These are phyloP conservation scores for Madurella mycetomatis DNA, from an alignment of 2,329 filamentous ascomycete genomes.

Conservation along the genomic window DNA sequence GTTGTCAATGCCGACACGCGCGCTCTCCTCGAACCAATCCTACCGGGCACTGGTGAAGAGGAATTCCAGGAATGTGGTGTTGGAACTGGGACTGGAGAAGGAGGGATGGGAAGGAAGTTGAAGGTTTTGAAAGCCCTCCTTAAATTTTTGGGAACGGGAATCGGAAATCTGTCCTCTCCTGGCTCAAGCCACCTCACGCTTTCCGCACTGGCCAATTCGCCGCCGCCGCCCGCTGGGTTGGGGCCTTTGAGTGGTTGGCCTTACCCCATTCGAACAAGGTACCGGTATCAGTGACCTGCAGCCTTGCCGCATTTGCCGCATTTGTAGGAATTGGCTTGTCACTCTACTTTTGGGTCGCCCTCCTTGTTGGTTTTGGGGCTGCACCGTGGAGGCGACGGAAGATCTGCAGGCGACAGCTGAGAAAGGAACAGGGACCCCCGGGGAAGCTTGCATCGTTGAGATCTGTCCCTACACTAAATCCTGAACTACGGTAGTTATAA, in stretches of 20 bases:
- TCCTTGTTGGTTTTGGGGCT: background rate
- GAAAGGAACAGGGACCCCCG: too few species aligned
- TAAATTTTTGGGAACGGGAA: slow-evolving; percentile 20
- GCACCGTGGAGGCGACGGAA: background rate
- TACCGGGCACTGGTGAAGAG: slow-evolving; percentile 8
- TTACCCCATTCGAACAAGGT: background rate
- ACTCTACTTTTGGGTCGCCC: background rate
- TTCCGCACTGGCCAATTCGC: slow-evolving; percentile 18
- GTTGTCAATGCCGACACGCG: slow-evolving; percentile 12
- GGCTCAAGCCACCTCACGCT: slow-evolving; percentile 24
- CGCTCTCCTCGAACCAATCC: slow-evolving; percentile 18
- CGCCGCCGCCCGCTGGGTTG: slow-evolving; percentile 6
- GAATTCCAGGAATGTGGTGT: slow-evolving; percentile 8
- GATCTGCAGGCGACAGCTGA: background rate
- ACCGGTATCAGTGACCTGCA: slow-evolving; percentile 13
- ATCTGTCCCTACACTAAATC: too few species aligned
- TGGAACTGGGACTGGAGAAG: slow-evolving; percentile 8
- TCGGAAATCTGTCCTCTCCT: slow-evolving; percentile 27
- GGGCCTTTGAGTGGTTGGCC: background rate
- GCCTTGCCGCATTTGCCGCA: slow-evolving; percentile 8
- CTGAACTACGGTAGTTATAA: too few species aligned
- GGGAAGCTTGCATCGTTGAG: too few species aligned
- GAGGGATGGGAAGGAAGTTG: slow-evolving; percentile 3
- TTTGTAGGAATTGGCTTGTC: background rate
- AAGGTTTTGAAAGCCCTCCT: slow-evolving; percentile 15